phyloP scores from a whole-genome alignment of 78 protist species.

The Dictyostelium capitatum region DNA sequence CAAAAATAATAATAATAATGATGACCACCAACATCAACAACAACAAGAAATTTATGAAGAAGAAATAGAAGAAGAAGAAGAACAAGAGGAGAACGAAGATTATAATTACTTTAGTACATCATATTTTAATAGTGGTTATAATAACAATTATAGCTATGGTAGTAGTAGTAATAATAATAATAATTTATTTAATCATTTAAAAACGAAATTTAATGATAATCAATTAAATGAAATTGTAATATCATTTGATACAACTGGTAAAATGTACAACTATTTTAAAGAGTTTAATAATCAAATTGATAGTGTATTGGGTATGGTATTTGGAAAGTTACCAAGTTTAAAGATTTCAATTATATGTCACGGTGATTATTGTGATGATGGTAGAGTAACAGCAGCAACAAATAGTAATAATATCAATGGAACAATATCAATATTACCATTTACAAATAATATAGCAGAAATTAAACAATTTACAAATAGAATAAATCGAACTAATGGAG shows the following conservation, averaged over 20 bases:
- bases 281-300: slow-evolving; percentile 3
- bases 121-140: neutral
- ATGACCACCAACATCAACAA: neutral
- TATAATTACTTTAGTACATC: slow-evolving; percentile 6
- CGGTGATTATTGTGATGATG: slow-evolving; percentile 82
- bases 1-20: neutral
- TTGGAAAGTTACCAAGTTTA: slow-evolving; percentile 48
- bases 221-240: slow-evolving; percentile 42
- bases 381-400: neutral
- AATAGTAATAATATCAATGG: too few relatives aligned
- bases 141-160: neutral
- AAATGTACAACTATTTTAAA: slow-evolving; percentile 49
- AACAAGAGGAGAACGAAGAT: neutral
- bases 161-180: neutral
- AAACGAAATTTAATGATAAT: slow-evolving; percentile 3
- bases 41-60: neutral
- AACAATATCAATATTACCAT: slow-evolving; percentile 45
- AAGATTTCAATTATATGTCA: slow-evolving; percentile 69
- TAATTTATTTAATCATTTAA: slow-evolving; percentile 10
- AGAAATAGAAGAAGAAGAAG: neutral
- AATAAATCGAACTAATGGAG: slow-evolving; percentile 60
- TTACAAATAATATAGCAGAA: slow-evolving; percentile 31
- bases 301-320: neutral
- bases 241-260: slow-evolving; percentile 79
- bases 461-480: slow-evolving; percentile 11